phyloP scores from a whole-genome alignment of 1,284 basidiomycete genomes.

The Ustanciosporium gigantosporum region DNA sequence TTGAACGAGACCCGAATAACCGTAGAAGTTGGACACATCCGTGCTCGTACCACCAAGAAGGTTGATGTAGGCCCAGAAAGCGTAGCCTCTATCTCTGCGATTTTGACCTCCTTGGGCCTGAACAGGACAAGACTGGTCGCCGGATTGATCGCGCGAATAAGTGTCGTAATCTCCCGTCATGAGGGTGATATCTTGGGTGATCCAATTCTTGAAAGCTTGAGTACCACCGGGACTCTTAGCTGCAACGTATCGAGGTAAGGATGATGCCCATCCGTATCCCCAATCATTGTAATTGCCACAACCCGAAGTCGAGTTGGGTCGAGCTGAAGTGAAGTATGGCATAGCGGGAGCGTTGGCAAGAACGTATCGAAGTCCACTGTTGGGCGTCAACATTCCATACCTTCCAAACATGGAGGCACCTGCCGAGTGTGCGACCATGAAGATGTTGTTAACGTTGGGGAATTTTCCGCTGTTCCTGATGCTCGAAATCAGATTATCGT shows the following conservation, averaged over 20 bases:
- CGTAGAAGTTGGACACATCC: conserved; percentile 33
- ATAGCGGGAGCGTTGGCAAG: conserved; percentile 39
- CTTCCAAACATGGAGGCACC: conserved; percentile 35
- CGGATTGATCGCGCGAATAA: conserved; percentile 13
- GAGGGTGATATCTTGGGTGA: conserved; percentile 20
- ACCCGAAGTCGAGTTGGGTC: conserved; percentile 6
- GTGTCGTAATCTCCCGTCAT: conserved; percentile 32
- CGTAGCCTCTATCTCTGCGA: conserved; percentile 44
- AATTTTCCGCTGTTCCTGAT: conserved; percentile 27
- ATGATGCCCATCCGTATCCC: conserved; percentile 23
- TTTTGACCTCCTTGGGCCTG: conserved; percentile 40
- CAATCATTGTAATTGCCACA: conserved; percentile 20
- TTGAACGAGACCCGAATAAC: conserved; percentile 5
- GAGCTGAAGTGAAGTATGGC: conserved; percentile 41
- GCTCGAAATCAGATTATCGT: conserved; percentile 25
- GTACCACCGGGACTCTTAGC: conserved; percentile 1
- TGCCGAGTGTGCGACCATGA: conserved; percentile 32
- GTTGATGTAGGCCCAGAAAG: conserved; percentile 48
- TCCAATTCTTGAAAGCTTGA: conserved; percentile 10
- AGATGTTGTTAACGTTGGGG: conserved; percentile 24
- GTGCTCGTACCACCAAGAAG: conserved; percentile 36
- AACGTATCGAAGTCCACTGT: conserved; percentile 14
- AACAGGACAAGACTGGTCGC: conserved; percentile 32
- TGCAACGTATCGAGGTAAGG: conserved; percentile 20
- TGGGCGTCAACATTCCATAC: conserved; percentile 27